Evolutionary conservation across 176 grass and related monocot genomes (phyloP), one percentile per base, ranked within the genome.

Genomic region (Rhynchospora breviuscula): DNA sequence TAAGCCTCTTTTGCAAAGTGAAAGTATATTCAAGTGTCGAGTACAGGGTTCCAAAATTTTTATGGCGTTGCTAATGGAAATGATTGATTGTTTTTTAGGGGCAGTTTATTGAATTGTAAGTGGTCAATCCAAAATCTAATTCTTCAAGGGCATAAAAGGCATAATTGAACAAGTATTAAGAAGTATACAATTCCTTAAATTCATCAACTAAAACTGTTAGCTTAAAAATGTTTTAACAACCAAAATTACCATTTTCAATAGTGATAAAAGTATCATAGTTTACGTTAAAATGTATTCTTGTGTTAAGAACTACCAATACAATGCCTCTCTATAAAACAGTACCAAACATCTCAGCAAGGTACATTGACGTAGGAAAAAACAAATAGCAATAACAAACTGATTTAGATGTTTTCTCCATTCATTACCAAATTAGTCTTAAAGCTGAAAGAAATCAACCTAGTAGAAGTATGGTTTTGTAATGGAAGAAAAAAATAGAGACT

Each of bases 1-100:
- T 85, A 40, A 71, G 54, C 31, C 43, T 85, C 54, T 90, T 43
- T 91, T 91, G 47, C 8, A 66, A 67, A 85, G 64, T 1, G 77
- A 84, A 51, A 61, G 63, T 89, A 65, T 17, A 79, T 68, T 67
- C 67, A 63, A 82, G 66, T 40, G 3, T 67, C 9, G 13, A 25
- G 61, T 46, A 60, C 51, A 62, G 18, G 22, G 7, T 7, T 59
- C 35, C 44, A 53, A 53, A 53, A 6, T 10, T 76, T 76, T 66
- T 66, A 12, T 66, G 63, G 35, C 29, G 11, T 66, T 66, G 25
- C 29, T 68, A 71, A 71, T 47, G 67, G 46, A 71, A 71, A 46
- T 47, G 6, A 8, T 10, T 47, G 67, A 43, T 18, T 44, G 67
- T 21, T 11, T 46, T 71, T 71, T 67, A 17, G 31, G 43, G 10